Percentiles rank a stretch among this genome's conserved stretches.
Conservation (phyloP, 768 basidiomycete species). For the Vararia minispora region DNA sequence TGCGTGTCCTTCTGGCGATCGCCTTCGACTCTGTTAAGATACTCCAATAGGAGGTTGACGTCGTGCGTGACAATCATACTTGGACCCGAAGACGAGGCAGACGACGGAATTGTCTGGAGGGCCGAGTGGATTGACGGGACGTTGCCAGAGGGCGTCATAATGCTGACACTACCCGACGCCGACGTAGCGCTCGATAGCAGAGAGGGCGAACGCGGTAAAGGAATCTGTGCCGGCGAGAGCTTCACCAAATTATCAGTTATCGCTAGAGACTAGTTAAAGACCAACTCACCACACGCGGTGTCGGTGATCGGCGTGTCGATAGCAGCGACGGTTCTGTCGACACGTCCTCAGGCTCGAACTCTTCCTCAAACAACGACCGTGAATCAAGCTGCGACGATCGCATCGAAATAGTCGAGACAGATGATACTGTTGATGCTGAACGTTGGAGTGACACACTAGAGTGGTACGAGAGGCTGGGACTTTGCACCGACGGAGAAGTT, state of each 20-base stretch:
- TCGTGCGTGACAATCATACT: slow-evolving; percentile 38
- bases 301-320: slow-evolving; percentile 24
- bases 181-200: slow-evolving; percentile 25
- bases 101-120: slow-evolving; percentile 32
- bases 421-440: too few relatives aligned
- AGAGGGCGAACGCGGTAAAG: slow-evolving; percentile 24
- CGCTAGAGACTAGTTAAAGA: not conserved
- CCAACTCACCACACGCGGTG: slow-evolving; percentile 20
- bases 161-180: slow-evolving; percentile 34
- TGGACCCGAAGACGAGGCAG: slow-evolving; percentile 15
- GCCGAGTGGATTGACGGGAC: slow-evolving; percentile 36
- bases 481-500: too few relatives aligned
- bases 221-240: slow-evolving; percentile 22
- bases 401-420: slow-evolving; percentile 20
- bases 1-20: slow-evolving; percentile 51
- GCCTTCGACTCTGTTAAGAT: slow-evolving; percentile 54
- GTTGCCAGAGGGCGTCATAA: slow-evolving; percentile 36
- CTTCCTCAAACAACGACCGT: slow-evolving; percentile 15
- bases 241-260: slow-evolving; percentile 10
- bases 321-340: slow-evolving; percentile 51
- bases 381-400: slow-evolving; percentile 20
- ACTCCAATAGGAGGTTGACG: slow-evolving; percentile 39
- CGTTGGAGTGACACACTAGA: too few relatives aligned
- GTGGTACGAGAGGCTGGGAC: too few relatives aligned
- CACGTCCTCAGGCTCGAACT: slow-evolving; percentile 22